These are phyloP conservation scores for Pseudonectria foliicola DNA, from an alignment of 2,329 filamentous ascomycete genomes.

Conservation along the genomic window DNA sequence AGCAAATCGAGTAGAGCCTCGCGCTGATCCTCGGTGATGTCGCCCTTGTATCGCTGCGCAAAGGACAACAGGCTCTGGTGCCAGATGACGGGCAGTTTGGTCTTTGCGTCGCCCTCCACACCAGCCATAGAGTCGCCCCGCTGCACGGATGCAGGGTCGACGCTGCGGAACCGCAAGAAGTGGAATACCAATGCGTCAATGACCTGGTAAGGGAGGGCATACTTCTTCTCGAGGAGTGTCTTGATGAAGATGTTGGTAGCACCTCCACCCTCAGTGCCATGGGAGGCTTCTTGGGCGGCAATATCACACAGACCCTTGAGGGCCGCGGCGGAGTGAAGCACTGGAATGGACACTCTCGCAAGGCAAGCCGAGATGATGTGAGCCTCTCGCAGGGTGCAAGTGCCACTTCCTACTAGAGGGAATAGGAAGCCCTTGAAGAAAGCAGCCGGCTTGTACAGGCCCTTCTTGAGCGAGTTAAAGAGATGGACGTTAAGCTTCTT, in stretches of 20 bases:
- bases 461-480: slow-evolving; percentile 88
- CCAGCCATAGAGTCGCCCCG: slow-evolving; percentile 46
- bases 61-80: slow-evolving; percentile 91
- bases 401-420: slow-evolving; percentile 74
- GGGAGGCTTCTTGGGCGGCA: slow-evolving; percentile 79
- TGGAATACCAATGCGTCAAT: slow-evolving; percentile 94
- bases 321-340: slow-evolving; percentile 86
- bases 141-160: slow-evolving; percentile 52
- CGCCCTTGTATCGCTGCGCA: slow-evolving; percentile 88
- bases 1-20: slow-evolving; percentile 86
- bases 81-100: slow-evolving; percentile 85
- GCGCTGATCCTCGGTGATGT: slow-evolving; percentile 91
- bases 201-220: slow-evolving; percentile 89
- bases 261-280: slow-evolving; percentile 77
- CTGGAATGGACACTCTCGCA: slow-evolving; percentile 76
- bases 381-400: slow-evolving; percentile 88
- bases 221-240: slow-evolving; percentile 90
- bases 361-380: slow-evolving; percentile 86
- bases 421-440: slow-evolving; percentile 98
- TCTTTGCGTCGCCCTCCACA: slow-evolving; percentile 42
- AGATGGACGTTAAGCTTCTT: slow-evolving; percentile 94
- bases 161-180: slow-evolving; percentile 79
- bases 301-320: slow-evolving; percentile 91
- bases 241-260: slow-evolving; percentile 95
- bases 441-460: slow-evolving; percentile 84